Base-by-base conservation (phyloP, 257 asterid genomes). In the Rubia yunnanensis region DNA sequence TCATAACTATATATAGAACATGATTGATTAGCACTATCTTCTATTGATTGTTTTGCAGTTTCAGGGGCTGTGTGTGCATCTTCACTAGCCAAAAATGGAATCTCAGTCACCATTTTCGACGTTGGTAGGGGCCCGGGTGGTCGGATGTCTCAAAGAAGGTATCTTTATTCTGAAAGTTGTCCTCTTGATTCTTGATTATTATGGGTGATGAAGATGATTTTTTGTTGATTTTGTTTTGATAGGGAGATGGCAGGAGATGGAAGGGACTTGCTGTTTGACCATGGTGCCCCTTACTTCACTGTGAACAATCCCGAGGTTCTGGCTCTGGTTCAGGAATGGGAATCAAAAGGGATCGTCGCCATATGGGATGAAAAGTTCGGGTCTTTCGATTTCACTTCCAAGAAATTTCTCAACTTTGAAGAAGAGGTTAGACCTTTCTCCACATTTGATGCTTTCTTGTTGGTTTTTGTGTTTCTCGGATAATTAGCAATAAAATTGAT, bases 11-110 rank as follows among this genome's bases (percentile, higher is more conserved):
- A n/a, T 13, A 34, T 27, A 28, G 26, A 11, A 30, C 4, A 56
- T 56, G 62, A 58, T 30, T 31, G 41, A 31, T 30, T 31, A 28
- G 18, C 62, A 10, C 7, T 1, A 55, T 55, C 20, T 26, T 30
- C 18, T 31, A 6, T 18, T 32, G 46, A 39, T 60, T 66, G 64
- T 32, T 28, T 57, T 67, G 71, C 88, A 91, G 98, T 91, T 77
- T 85, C 98, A 39, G 98, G 98, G 73, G 86, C 98, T 13, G 94
- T 91, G 6, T 88, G 98, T 75, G 94, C 94, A 18, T 88, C 96
- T 9, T 73, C 79, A 64, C 79, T 91, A 39, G 92, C 98, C 27
- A 85, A 82, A 69, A 83, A 80, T 70, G 98, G 96, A 55, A 61
- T 86, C 26, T 78, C 95, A 8, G 98, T 86, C 66, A 85, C 98